phyloP scores from a whole-genome alignment of 2,329 filamentous ascomycete species.

The Colletotrichum euphorbiae region DNA sequence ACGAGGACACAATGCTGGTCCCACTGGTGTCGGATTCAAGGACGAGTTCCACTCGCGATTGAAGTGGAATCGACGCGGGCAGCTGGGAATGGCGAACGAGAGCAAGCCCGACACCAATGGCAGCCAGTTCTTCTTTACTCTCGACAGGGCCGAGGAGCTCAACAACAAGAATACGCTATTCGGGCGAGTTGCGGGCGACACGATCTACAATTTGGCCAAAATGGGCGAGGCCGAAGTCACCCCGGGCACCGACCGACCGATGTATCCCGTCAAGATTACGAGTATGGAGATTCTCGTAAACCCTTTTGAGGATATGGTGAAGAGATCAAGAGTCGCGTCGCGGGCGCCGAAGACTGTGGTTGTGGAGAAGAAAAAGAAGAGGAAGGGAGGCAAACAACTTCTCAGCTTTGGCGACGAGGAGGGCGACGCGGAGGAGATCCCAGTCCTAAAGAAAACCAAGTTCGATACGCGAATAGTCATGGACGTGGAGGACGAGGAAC shows the following conservation, averaged over 20 bases:
- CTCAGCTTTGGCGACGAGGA: conserved; percentile 83
- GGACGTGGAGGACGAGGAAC: conserved; percentile 60
- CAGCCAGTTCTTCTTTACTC: conserved; percentile 96
- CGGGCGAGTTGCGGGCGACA: conserved; percentile 90
- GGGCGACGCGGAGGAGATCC: conserved; percentile 66
- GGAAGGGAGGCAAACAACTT: conserved; percentile 80
- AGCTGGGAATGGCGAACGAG: conserved; percentile 97
- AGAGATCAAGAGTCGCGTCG: conserved; percentile 69
- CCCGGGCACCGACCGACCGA: conserved; percentile 81
- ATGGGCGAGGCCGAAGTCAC: conserved; percentile 90
- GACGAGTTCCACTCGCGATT: conserved; percentile 94
- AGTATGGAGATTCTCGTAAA: conserved; percentile 82
- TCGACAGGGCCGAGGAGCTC: conserved; percentile 86
- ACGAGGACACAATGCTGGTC: conserved; percentile 69
- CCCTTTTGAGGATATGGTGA: conserved; percentile 85
- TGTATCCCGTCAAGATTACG: conserved; percentile 86
- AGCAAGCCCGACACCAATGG: conserved; percentile 83
- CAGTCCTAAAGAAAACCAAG: conserved; percentile 79
- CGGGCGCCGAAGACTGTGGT: conserved; percentile 58
- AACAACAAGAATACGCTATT: conserved; percentile 94
- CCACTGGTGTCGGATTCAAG: conserved; percentile 70
- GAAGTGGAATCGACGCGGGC: conserved; percentile 90
- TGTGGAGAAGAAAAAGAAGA: conserved; percentile 71
- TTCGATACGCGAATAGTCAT: conserved; percentile 82
- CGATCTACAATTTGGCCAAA: conserved; percentile 94